Evolutionary conservation across 208 protist species (phyloP).

Genomic region (Crithidia bombi): DNA sequence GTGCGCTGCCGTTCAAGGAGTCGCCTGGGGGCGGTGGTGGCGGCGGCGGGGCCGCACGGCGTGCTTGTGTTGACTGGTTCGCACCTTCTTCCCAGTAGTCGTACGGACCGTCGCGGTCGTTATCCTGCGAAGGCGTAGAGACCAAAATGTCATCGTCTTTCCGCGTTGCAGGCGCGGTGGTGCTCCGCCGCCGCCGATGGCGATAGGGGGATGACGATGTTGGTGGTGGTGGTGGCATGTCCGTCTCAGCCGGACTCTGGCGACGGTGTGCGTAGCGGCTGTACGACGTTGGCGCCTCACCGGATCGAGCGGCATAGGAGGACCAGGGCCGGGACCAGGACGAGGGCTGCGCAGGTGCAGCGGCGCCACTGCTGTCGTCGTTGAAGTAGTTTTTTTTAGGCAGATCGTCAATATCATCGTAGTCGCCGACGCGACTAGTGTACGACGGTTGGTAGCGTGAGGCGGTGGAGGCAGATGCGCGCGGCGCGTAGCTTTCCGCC

Average conservation of each 20-base stretch:
- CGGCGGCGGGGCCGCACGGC: constrained; percentile 3
- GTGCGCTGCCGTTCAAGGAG: neutral
- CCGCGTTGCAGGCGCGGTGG: neutral
- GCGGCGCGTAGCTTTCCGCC: neutral
- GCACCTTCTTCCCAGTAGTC: constrained; percentile 16
- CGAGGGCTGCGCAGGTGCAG: neutral
- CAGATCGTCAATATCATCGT: constrained; percentile 27
- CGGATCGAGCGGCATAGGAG: neutral
- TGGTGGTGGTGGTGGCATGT: neutral
- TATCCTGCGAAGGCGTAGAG: constrained; percentile 22
- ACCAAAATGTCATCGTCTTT: constrained; percentile 23
- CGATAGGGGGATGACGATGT: neutral
- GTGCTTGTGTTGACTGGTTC: neutral
- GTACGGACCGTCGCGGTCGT: neutral
- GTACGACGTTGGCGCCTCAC: neutral
- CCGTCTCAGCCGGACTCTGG: neutral
- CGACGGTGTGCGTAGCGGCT: neutral
- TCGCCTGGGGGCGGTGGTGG: constrained; percentile 4
- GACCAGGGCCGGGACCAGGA: neutral
- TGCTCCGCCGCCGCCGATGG: neutral
- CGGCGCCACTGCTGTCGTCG: constrained; percentile 5
- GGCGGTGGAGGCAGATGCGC: neutral
- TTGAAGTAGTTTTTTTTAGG: constrained; percentile 32
- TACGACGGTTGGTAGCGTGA: constrained; percentile 11
- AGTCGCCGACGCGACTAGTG: constrained; percentile 2